phyloP scores from a whole-genome alignment of 768 basidiomycete species.

The Lentinula guzmanii region DNA sequence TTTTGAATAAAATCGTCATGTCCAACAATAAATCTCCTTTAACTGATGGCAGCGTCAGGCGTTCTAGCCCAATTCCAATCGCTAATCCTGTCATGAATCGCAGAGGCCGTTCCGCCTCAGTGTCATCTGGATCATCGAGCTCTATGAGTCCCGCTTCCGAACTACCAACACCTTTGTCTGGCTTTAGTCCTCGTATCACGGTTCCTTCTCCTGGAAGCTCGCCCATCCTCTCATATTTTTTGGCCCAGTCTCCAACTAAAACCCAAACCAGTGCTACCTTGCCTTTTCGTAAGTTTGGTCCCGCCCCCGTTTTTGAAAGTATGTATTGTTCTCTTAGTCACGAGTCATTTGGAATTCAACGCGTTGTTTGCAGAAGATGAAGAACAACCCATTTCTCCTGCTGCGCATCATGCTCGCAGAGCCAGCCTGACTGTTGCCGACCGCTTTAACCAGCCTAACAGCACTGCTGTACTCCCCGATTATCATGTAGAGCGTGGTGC shows the following conservation, averaged over 20 bases:
- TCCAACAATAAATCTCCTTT: slow-evolving; percentile 21
- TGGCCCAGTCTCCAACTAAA: slow-evolving; percentile 57
- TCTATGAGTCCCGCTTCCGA: slow-evolving; percentile 31
- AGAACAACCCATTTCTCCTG: slow-evolving; percentile 31
- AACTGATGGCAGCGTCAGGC: slow-evolving; percentile 31
- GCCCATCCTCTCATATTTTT: slow-evolving; percentile 67
- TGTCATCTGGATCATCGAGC: slow-evolving; percentile 52
- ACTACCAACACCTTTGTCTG: slow-evolving; percentile 44
- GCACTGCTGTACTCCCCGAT: slow-evolving; percentile 34
- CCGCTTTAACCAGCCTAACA: slow-evolving; percentile 44
- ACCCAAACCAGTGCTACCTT: slow-evolving; percentile 40
- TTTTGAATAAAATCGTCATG: slow-evolving; percentile 16
- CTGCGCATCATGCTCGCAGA: slow-evolving; percentile 48
- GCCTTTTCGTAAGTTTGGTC: slow-evolving; percentile 57
- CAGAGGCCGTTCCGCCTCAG: slow-evolving; percentile 55
- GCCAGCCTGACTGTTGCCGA: slow-evolving; percentile 51
- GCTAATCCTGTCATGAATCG: slow-evolving; percentile 23
- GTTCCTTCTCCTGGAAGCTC: slow-evolving; percentile 55
- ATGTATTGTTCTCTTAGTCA: slow-evolving; percentile 3
- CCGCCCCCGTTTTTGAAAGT: slow-evolving; percentile 63
- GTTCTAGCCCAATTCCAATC: slow-evolving; percentile 65
- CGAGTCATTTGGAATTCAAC: neutral
- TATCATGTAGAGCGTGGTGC: slow-evolving; percentile 59
- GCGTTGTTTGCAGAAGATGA: slow-evolving; percentile 28
- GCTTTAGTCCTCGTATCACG: slow-evolving; percentile 35